These are phyloP conservation scores for Debaryomyces hansenii DNA, from an alignment of 805 yeast species.

Conservation along the genomic window DNA sequence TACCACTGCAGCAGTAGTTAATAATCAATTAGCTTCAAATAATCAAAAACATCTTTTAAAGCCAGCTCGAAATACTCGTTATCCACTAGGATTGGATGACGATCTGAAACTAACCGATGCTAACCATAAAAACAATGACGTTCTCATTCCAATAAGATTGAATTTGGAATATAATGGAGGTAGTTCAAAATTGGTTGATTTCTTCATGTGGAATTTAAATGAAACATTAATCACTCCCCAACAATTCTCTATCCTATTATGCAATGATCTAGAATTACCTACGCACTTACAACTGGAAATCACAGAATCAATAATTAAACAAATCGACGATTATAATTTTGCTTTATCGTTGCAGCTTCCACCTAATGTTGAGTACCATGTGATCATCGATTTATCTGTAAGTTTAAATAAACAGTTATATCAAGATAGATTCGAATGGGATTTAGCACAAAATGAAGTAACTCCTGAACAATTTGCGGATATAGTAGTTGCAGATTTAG, in stretches of 20 bases:
- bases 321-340: conserved; percentile 71
- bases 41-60: conserved; percentile 27
- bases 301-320: conserved; percentile 70
- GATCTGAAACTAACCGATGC: conserved; percentile 18
- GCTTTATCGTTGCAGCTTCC: conserved; percentile 69
- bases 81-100: conserved; percentile 22
- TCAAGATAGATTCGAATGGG: conserved; percentile 96
- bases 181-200: conserved; percentile 52
- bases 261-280: conserved; percentile 83
- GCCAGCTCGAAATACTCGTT: conserved; percentile 25
- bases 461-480: conserved; percentile 86
- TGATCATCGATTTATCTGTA: conserved; percentile 76
- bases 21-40: conserved; percentile 34
- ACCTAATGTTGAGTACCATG: conserved; percentile 56
- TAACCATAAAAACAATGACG: conserved; percentile 36
- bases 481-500: conserved; percentile 80
- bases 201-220: conserved; percentile 71
- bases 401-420: conserved; percentile 79
- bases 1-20: conserved; percentile 13
- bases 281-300: conserved; percentile 61
- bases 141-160: conserved; percentile 66
- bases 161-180: conserved; percentile 59
- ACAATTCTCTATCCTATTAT: conserved; percentile 69
- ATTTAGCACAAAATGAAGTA: conserved; percentile 51
- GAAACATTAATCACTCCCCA: conserved; percentile 71